Base-by-base conservation (phyloP, 2,329 filamentous ascomycete genomes). In the Ascochyta fabae region DNA sequence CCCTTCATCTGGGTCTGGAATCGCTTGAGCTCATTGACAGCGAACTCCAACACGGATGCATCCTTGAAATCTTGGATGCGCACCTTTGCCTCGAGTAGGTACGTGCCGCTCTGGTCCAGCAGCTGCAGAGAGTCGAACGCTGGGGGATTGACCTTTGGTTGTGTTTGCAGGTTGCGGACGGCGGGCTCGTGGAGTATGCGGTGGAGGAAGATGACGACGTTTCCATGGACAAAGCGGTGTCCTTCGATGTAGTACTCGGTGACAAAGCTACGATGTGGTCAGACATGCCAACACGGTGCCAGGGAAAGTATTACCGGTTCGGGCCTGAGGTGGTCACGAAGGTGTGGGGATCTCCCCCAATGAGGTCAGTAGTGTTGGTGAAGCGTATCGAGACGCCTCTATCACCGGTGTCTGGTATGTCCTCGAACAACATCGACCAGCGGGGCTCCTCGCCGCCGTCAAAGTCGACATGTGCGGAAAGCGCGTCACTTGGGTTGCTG, bases 211-310 rank as follows among this genome's bases (percentile, higher is more conserved):
- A 88, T 72, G 41, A 85, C 75, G 49, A 84, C 80, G 64, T 87
- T 85, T 48, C 83, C 80, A 53, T 83, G 78, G 34, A 87, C 79
- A 62, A 87, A 84, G 52, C 81, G 79, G 64, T 86, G 79, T 23
- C 85, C 85, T 64, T 83, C 78, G 19, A 84, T 68, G 47, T 85
- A 73, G 65, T 84, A 86, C 63, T 87, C 83, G 6, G 81, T 83
- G 22, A 83, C 79, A 59, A 83, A 85, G 46, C 84, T 86, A 56
- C 7, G 48, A 23, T 33, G 4, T 15, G 19, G 49, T 76, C 53
- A 75, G 70, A 49, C 24, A 31, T 34, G 52, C 22, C 43, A 42
- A 44, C 12, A 43, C 23, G 22, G 27, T 42, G 48, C 13, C 19
- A 74, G 26, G 27, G 48, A 31, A 7, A 26, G 4, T 33, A 80